Base-by-base conservation (phyloP, 371 early-diverging fungal genomes). In the Mucor racemosus region DNA sequence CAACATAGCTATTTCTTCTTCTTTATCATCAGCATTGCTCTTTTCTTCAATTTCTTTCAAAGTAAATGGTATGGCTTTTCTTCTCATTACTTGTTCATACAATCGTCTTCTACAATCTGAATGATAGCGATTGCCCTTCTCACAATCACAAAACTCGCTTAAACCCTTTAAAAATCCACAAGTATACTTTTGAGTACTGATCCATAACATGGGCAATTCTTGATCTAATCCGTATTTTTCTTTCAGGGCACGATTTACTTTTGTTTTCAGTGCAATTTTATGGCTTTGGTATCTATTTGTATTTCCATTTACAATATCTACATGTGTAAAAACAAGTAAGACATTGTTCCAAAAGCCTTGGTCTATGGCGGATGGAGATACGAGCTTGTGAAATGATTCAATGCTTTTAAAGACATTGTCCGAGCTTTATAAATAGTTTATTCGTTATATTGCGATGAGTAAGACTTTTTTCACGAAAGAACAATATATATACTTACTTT, bases 291-390 rank as follows among this genome's bases (percentile, higher is more conserved):
- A 73, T 8, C 72, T 53, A 44, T 66, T 69, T 10, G 62, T 42
- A 46, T 63, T 58, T 1, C 63, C 72, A 48, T 67, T 62, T 6
- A 58, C 64, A 13, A 71, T 42, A 42, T 82, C 82, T 0, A 74
- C 79, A 46, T 82, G 82, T 1, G 80, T 76, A 62, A 82, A 82
- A 0, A 82, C 76, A 15, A 82, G 57, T 5, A 82, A 63, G 1
- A 82, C 77, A 56, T 79, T 79, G 5, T 67, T 57, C 82, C 82
- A 82, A 74, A 35, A 60, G 17, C 34, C 44, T 34, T 38, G 31
- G 41, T 13, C 26, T 39, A 15, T 59, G 31, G 38, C 13, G 10
- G 38, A 33, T 9, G 76, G 75, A 13, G 57, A 42, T 21, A 76
- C 36, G 2, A 80, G 44, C 2, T 56, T 65, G 10, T 39, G 17